Percentiles rank a stretch among this genome's conserved stretches.
phyloP scores from a whole-genome alignment of 1,284 basidiomycete genomes.

The Irpex sp. region DNA sequence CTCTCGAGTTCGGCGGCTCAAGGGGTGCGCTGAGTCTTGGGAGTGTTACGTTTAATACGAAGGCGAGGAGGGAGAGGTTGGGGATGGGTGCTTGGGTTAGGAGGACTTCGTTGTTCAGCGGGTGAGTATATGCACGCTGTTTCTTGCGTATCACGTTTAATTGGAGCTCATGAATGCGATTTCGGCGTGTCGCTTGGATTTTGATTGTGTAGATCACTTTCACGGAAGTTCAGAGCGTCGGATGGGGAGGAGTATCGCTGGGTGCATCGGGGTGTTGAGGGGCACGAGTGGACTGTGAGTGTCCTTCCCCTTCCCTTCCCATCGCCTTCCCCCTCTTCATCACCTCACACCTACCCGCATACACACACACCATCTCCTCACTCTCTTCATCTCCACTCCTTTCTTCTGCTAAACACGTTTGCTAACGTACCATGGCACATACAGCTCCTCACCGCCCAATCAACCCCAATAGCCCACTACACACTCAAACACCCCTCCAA shows the following conservation, averaged over 20 bases:
- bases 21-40: constrained; percentile 46
- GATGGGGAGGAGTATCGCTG: constrained; percentile 68
- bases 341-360: too few species aligned
- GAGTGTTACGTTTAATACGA: constrained; percentile 42
- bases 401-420: too few species aligned
- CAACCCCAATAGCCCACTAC: constrained; percentile 63
- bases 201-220: too few species aligned
- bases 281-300: constrained; percentile 70
- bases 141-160: too few species aligned
- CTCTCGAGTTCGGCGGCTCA: constrained; percentile 51
- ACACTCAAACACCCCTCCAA: constrained; percentile 48
- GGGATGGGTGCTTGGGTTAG: constrained; percentile 59
- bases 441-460: constrained; percentile 56
- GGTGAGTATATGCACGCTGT: constrained; percentile 38
- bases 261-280: constrained; percentile 46
- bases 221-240: constrained; percentile 59
- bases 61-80: constrained; percentile 23
- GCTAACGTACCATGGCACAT: not conserved
- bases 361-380: too few species aligned
- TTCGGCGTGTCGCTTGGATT: too few species aligned
- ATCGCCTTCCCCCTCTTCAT: not conserved
- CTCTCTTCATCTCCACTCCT: not conserved
- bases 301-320: not conserved
- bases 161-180: too few species aligned
- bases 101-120: constrained; percentile 58